phyloP scores from a whole-genome alignment of 768 basidiomycete species.

The Boletus tomentosulus region DNA sequence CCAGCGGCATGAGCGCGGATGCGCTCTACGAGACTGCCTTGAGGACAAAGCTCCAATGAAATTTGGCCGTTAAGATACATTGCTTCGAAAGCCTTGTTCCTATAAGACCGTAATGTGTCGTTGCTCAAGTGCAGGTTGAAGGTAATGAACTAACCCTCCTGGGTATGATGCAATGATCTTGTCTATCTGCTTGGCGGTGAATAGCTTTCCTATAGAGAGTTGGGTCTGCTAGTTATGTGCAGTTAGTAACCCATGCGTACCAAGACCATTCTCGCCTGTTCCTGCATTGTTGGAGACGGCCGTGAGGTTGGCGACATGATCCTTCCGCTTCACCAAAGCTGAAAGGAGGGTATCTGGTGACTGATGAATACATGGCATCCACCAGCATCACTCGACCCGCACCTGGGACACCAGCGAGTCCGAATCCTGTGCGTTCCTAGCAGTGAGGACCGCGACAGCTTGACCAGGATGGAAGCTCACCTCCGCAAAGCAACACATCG shows the following conservation, averaged over 20 bases:
- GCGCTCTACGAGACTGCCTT: slow-evolving; percentile 87
- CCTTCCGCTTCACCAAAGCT: slow-evolving; percentile 69
- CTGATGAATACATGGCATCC: background rate
- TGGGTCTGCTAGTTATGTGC: background rate
- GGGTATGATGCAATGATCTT: slow-evolving; percentile 90
- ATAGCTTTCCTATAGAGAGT: slow-evolving; percentile 53
- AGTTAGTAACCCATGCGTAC: slow-evolving; percentile 31
- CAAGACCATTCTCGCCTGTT: slow-evolving; percentile 62
- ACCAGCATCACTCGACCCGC: slow-evolving; percentile 2
- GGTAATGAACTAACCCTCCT: slow-evolving; percentile 54
- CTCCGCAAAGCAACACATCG: slow-evolving; percentile 74
- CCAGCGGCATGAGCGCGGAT: slow-evolving; percentile 87
- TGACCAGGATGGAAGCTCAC: slow-evolving; percentile 40
- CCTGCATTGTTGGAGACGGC: slow-evolving; percentile 91
- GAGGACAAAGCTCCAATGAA: slow-evolving; percentile 84
- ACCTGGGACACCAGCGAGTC: slow-evolving; percentile 87
- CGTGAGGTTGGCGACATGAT: slow-evolving; percentile 62
- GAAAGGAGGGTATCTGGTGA: slow-evolving; percentile 71
- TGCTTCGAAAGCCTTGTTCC: slow-evolving; percentile 83
- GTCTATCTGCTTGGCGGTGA: slow-evolving; percentile 69
- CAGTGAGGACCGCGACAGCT: background rate
- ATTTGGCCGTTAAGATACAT: slow-evolving; percentile 79
- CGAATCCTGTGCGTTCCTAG: slow-evolving; percentile 61
- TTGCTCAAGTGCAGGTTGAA: background rate
- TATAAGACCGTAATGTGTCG: slow-evolving; percentile 24